phyloP scores from a whole-genome alignment of 2,329 filamentous ascomycete genomes.

The Neofusicoccum kwambonambiense region DNA sequence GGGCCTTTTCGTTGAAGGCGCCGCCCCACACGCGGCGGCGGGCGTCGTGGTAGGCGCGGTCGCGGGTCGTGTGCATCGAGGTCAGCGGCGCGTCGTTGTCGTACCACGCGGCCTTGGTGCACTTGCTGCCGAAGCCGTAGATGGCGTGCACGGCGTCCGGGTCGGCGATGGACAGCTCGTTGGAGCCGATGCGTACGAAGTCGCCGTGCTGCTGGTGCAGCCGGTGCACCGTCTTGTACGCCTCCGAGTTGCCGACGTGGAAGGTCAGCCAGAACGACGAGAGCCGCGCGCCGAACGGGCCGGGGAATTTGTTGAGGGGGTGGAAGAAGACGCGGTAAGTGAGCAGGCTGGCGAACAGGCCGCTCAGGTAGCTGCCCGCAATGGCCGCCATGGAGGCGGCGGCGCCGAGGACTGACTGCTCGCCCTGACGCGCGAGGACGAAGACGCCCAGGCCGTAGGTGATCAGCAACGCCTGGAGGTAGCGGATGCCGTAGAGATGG shows the following conservation, averaged over 20 bases:
- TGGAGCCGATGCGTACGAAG: constrained; percentile 15
- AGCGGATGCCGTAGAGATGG: constrained; percentile 8
- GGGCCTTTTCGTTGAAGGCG: constrained; percentile 29
- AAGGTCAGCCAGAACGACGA: constrained; percentile 7
- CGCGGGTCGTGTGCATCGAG: constrained; percentile 30
- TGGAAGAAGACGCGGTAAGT: constrained; percentile 44
- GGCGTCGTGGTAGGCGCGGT: constrained; percentile 31
- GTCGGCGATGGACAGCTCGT: constrained; percentile 29
- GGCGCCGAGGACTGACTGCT: neutral
- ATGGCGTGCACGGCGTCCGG: constrained; percentile 23
- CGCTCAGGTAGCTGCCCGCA: constrained; percentile 3
- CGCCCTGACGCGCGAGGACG: neutral
- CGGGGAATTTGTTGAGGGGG: constrained; percentile 29
- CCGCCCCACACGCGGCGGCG: constrained; percentile 33
- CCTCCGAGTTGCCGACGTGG: neutral
- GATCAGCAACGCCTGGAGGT: constrained; percentile 5
- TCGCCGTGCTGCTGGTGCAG: constrained; percentile 13
- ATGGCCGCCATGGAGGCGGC: neutral
- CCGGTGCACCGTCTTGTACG: constrained; percentile 9
- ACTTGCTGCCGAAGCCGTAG: constrained; percentile 37
- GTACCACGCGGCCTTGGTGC: constrained; percentile 28
- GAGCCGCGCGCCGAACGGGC: neutral
- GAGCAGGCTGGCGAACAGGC: constrained; percentile 34
- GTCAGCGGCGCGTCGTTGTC: constrained; percentile 18
- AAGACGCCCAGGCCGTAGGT: neutral